Evolutionary conservation across 257 asterid genomes (phyloP), one percentile per base, ranked within the genome.

Genomic region (Gentiana straminea): DNA sequence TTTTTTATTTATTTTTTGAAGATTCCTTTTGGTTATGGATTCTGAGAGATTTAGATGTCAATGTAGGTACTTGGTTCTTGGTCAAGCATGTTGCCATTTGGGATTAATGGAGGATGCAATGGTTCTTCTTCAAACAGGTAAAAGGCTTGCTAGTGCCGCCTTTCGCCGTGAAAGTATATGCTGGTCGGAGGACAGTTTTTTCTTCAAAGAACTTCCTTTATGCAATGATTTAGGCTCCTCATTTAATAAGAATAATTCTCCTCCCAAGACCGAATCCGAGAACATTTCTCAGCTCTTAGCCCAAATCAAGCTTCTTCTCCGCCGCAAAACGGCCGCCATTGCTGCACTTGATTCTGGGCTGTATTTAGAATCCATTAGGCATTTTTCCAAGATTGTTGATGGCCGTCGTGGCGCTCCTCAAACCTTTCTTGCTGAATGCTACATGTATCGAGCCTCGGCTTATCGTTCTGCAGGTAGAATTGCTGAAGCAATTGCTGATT

Each of bases 71-170:
- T 73, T 81, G 52, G 89, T 84, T 2, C 62, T 91, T 13, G 98
- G 98, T n/a, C 94, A 86, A 74, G 96, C 98, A 5, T 91, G 98
- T 69, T 86, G 94, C 78, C 96, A 82, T 67, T 69, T 91, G 38
- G 98, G 98, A 0, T 70, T 91, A 35, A 84, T 91, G 96, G 96
- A 91, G 83, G 98, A 86, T 49, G 96, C 96, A 0, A 76, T 87
- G 98, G 89, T 77, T 12, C 86, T 91, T 44, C 86, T 91, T 48
- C 98, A 84, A 70, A 82, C 96, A 24, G 94, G 92, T 0, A 91
- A 84, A 73, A 95, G 96, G 69, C 84, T 91, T 10, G 92, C 95
- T 60, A 73, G 94, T 37, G 96, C 85, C 15, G 95, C 91, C 3
- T 81, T 77, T 69, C 96, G 98, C 67, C 98, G 95, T 7, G 79